These are phyloP conservation scores for Bocquillonia castaneifolia DNA, from an alignment of 441 rosid species.

Conservation along the genomic window DNA sequence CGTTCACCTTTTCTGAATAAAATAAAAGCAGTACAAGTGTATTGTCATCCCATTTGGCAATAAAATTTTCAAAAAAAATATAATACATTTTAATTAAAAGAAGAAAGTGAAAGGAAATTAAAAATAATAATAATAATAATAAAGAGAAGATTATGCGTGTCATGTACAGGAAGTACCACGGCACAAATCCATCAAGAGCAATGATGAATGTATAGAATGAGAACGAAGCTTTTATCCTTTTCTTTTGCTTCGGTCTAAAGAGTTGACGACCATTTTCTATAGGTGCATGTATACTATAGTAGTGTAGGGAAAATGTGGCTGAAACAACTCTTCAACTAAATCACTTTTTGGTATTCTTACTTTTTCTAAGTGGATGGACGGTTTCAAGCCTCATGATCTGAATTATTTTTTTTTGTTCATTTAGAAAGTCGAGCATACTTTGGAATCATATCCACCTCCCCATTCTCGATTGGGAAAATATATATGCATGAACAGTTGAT, in stretches of 20 bases:
- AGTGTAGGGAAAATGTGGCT: neutral
- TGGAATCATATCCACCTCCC: too few species aligned
- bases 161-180: neutral
- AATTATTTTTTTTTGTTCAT: too few species aligned
- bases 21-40: neutral
- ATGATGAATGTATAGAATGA: neutral
- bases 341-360: neutral
- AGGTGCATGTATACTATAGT: neutral
- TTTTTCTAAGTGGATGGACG: neutral
- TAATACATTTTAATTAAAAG: too few species aligned
- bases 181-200: neutral
- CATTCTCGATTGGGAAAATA: too few species aligned
- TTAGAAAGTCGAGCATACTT: too few species aligned
- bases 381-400: neutral
- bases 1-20: neutral
- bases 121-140: too few species aligned
- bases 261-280: neutral
- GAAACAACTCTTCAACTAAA: neutral
- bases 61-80: too few species aligned
- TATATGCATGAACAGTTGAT: too few species aligned
- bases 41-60: too few species aligned
- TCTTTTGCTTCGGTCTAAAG: neutral
- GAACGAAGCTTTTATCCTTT: neutral
- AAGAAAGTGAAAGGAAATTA: too few species aligned
- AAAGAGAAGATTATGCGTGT: neutral